These are phyloP conservation scores for Cladophialophora yegresii DNA, from an alignment of 2,329 filamentous ascomycete genomes.

Conservation along the genomic window DNA sequence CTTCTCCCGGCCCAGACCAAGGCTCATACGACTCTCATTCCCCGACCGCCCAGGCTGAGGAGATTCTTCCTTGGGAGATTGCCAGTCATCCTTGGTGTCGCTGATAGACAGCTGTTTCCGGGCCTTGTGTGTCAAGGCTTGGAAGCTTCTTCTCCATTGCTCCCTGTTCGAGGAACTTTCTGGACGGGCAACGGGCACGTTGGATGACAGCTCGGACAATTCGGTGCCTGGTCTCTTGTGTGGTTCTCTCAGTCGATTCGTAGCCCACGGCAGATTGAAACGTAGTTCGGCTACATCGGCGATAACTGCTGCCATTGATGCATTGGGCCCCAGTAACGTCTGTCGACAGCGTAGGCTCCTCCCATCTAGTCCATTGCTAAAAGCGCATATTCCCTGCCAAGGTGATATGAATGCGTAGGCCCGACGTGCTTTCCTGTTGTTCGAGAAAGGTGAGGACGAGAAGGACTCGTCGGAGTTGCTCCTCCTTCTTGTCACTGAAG, in stretches of 20 bases:
- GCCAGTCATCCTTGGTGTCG: constrained; percentile 10
- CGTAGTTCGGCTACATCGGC: constrained; percentile 74
- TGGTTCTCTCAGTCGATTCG: constrained; percentile 28
- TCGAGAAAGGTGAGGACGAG: background rate
- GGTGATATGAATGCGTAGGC: constrained; percentile 69
- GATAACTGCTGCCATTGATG: constrained; percentile 37
- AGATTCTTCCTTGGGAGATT: background rate
- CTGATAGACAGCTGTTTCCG: constrained; percentile 25
- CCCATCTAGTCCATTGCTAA: constrained; percentile 74
- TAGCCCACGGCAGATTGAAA: constrained; percentile 69
- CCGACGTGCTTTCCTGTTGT: constrained; percentile 24
- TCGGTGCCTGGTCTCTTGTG: constrained; percentile 24
- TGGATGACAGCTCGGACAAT: constrained; percentile 11
- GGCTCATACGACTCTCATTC: constrained; percentile 56
- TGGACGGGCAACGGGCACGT: background rate
- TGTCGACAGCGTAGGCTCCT: constrained; percentile 75
- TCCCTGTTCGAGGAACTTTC: constrained; percentile 25
- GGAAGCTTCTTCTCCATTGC: constrained; percentile 34
- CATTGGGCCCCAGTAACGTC: constrained; percentile 52
- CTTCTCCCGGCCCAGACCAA: constrained; percentile 76
- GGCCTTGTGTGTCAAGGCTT: constrained; percentile 30
- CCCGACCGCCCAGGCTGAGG: constrained; percentile 1
- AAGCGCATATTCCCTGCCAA: constrained; percentile 86
- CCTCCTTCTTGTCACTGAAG: constrained; percentile 11
- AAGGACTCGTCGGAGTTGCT: constrained; percentile 26